A percentile compares a stretch with the other conserved stretches of the same genome.
phyloP scores from a whole-genome alignment of 192 early-diverging fungal species.

The Entomortierella lignicola region DNA sequence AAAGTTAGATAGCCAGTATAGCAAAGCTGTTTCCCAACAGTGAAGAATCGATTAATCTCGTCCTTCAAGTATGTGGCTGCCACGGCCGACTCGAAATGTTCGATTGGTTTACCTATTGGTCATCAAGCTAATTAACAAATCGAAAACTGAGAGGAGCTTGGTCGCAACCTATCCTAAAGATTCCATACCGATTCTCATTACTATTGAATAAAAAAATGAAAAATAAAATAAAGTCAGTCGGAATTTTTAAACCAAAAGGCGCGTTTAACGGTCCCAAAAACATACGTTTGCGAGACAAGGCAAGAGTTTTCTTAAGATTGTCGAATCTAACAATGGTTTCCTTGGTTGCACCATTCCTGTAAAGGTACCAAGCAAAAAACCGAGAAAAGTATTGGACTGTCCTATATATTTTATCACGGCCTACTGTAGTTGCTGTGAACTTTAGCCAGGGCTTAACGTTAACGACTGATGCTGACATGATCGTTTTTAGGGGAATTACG shows the following conservation, averaged over 20 bases:
- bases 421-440: slow-evolving; percentile 71
- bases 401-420: slow-evolving; percentile 85
- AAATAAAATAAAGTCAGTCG: no score
- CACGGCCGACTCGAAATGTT: slow-evolving; percentile 67
- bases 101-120: slow-evolving; percentile 65
- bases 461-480: slow-evolving; percentile 24
- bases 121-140: background rate
- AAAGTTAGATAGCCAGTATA: slow-evolving; percentile 70
- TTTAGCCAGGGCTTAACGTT: slow-evolving; percentile 58
- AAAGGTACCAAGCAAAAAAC: slow-evolving; percentile 77
- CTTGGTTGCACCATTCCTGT: slow-evolving; percentile 66
- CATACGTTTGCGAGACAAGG: slow-evolving; percentile 74
- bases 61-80: slow-evolving; percentile 66
- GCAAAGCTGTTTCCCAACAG: slow-evolving; percentile 68
- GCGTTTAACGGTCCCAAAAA: no score
- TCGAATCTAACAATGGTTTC: slow-evolving; percentile 67
- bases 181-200: slow-evolving; percentile 40
- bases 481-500: no score
- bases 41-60: slow-evolving; percentile 63
- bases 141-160: background rate
- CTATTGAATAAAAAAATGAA: background rate
- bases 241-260: no score
- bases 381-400: slow-evolving; percentile 90
- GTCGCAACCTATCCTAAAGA: background rate
- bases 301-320: slow-evolving; percentile 71